phyloP scores from a whole-genome alignment of 148 eudicot genomes.

The Gaultheria prostrata region DNA sequence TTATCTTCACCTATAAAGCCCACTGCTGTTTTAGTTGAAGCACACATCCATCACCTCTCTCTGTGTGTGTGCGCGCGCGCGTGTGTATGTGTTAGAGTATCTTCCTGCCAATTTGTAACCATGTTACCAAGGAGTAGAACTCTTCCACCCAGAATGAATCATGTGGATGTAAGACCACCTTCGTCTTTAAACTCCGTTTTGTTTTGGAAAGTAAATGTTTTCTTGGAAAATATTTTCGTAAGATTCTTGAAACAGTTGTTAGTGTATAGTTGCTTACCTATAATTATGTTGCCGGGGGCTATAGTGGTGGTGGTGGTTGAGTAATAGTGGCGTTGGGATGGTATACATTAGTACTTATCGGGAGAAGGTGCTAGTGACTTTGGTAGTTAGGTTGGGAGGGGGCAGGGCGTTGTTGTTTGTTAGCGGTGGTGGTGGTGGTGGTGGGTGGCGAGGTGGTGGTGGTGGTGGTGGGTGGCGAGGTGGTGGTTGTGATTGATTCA shows the following conservation, averaged over 20 bases:
- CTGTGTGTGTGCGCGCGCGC: not conserved
- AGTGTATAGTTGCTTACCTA: not conserved
- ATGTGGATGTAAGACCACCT: slow-evolving; percentile 26
- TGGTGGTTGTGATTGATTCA: not conserved
- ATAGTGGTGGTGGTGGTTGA: not conserved
- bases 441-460: too few species aligned
- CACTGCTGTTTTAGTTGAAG: not conserved
- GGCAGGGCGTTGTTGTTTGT: too few species aligned
- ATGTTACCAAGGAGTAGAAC: slow-evolving; percentile 43
- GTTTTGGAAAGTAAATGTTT: not conserved
- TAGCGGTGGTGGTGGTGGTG: too few species aligned
- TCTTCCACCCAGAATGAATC: slow-evolving; percentile 33
- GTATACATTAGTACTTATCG: too few species aligned
- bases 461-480: not conserved
- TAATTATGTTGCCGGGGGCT: not conserved
- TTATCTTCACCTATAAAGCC: not conserved
- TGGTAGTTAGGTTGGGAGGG: too few species aligned
- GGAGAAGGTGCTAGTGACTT: too few species aligned
- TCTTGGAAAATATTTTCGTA: not conserved
- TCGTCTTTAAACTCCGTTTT: not conserved
- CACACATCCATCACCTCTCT: not conserved
- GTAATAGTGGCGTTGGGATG: too few species aligned
- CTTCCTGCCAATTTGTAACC: not conserved
- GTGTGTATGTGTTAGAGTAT: too few species aligned
- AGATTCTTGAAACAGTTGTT: not conserved